Conservation (phyloP, 257 asterid genomes). For the Lavandula angustifolia region DNA sequence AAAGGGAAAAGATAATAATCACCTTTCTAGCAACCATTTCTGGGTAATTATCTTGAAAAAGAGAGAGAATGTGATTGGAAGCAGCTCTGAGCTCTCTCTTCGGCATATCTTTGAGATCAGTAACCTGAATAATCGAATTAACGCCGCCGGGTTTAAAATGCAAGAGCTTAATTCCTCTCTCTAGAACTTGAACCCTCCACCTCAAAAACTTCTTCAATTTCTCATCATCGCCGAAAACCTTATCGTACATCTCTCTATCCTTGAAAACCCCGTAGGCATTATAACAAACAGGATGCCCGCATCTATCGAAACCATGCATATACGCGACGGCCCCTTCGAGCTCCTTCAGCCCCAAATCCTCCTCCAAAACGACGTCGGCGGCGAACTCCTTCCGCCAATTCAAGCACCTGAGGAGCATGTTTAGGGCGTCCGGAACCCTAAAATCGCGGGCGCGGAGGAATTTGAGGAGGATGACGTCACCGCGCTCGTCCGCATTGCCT, state of each 20-base stretch:
- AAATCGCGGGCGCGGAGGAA: slow-evolving; percentile 67
- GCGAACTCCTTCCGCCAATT: slow-evolving; percentile 67
- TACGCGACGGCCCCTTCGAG: slow-evolving; percentile 77
- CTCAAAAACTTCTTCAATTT: slow-evolving; percentile 34
- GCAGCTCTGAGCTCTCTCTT: slow-evolving; percentile 81
- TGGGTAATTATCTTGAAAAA: slow-evolving; percentile 90
- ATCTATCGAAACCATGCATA: slow-evolving; percentile 63
- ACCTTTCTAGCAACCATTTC: slow-evolving; percentile 95
- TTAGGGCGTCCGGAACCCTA: slow-evolving; percentile 39
- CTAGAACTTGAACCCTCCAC: slow-evolving; percentile 47
- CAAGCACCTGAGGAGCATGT: slow-evolving; percentile 58
- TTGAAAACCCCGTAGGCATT: slow-evolving; percentile 81
- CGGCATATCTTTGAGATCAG: slow-evolving; percentile 72
- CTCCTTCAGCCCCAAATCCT: slow-evolving; percentile 71
- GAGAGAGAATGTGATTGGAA: slow-evolving; percentile 74
- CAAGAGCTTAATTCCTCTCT: slow-evolving; percentile 59
- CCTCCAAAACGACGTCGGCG: slow-evolving; percentile 61
- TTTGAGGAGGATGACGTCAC: slow-evolving; percentile 71
- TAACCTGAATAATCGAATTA: slow-evolving; percentile 53
- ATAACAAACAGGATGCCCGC: slow-evolving; percentile 81
- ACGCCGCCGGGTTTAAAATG: slow-evolving; percentile 80
- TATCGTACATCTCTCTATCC: slow-evolving; percentile 69
- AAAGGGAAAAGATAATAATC: not conserved
- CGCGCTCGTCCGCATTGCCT: slow-evolving; percentile 37
- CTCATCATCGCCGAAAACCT: slow-evolving; percentile 55